These are phyloP conservation scores for Nicotiana attenuata DNA, from an alignment of 257 asterid genomes.

Conservation along the genomic window DNA sequence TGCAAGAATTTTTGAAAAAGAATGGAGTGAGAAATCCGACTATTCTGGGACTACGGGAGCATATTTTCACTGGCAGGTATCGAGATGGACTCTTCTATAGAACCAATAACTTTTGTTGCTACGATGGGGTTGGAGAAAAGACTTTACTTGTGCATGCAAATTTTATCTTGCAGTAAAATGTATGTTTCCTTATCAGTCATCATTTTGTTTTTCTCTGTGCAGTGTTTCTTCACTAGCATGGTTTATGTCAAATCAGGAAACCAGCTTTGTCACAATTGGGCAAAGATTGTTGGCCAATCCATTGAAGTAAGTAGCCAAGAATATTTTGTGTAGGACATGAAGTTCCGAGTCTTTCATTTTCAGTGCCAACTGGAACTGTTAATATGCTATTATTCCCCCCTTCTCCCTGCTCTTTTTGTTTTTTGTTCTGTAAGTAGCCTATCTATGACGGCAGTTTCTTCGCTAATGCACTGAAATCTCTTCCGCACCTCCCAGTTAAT, in stretches of 20 bases:
- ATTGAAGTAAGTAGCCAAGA: constrained; percentile 60
- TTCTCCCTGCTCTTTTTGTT: not conserved
- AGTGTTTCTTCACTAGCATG: constrained; percentile 99
- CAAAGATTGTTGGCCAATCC: constrained; percentile 95
- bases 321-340: constrained; percentile 12
- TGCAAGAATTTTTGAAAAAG: constrained; percentile 81
- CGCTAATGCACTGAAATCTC: not conserved
- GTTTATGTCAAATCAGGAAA: constrained; percentile 96
- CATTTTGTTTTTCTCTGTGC: constrained; percentile 17
- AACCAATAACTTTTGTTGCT: not conserved
- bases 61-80: constrained; percentile 94
- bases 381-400: not conserved
- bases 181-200: not conserved
- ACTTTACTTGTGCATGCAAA: not conserved
- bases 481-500: not conserved
- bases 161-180: not conserved
- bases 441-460: not conserved
- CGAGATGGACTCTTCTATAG: not conserved
- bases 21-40: constrained; percentile 92
- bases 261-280: constrained; percentile 92
- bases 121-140: not conserved
- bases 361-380: constrained; percentile 13
- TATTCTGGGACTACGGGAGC: constrained; percentile 93
- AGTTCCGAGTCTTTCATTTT: constrained; percentile 4
- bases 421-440: not conserved